Evolutionary conservation across 768 basidiomycete species (phyloP).

Genomic region (Collybia sp.): DNA sequence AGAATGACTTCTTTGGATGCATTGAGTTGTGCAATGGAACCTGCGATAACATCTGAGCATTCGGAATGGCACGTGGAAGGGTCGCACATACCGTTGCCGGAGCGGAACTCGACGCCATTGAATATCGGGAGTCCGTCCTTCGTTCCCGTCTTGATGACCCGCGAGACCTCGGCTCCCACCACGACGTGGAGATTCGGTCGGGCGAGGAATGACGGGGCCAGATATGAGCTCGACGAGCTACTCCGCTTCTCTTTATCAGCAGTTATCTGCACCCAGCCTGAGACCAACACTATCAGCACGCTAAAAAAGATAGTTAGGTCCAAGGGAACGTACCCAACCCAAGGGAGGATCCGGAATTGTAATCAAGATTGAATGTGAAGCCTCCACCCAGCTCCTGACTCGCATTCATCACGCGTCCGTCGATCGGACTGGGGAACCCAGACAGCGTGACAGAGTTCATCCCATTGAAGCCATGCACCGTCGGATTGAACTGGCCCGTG

Average conservation of each 20-base stretch:
- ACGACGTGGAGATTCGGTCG: conserved; percentile 19
- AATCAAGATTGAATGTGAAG: conserved; percentile 19
- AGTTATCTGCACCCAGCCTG: conserved; percentile 21
- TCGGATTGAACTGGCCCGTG: conserved; percentile 23
- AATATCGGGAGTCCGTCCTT: conserved; percentile 13
- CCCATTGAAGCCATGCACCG: conserved; percentile 22
- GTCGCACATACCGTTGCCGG: neutral
- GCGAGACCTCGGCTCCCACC: conserved; percentile 14
- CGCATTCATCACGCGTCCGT: conserved; percentile 21
- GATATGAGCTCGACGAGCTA: conserved; percentile 22
- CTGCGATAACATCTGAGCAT: conserved; percentile 1
- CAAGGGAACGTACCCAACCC: conserved; percentile 14
- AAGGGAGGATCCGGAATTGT: conserved; percentile 18
- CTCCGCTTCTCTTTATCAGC: conserved; percentile 17
- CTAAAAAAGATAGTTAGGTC: too few relatives aligned
- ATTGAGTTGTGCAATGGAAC: conserved; percentile 7
- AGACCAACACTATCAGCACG: neutral
- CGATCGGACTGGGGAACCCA: conserved; percentile 17
- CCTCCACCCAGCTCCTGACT: conserved; percentile 16
- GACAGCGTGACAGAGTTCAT: conserved; percentile 23
- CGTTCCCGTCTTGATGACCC: conserved; percentile 11
- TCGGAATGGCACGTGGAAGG: neutral
- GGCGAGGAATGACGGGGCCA: conserved; percentile 9
- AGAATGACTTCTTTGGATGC: conserved; percentile 30
- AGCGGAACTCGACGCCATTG: conserved; percentile 16